A percentile compares a stretch with the other conserved stretches of the same genome.
Conservation (phyloP, 2,329 filamentous ascomycete species). For the Pseudogymnoascus sp. region DNA sequence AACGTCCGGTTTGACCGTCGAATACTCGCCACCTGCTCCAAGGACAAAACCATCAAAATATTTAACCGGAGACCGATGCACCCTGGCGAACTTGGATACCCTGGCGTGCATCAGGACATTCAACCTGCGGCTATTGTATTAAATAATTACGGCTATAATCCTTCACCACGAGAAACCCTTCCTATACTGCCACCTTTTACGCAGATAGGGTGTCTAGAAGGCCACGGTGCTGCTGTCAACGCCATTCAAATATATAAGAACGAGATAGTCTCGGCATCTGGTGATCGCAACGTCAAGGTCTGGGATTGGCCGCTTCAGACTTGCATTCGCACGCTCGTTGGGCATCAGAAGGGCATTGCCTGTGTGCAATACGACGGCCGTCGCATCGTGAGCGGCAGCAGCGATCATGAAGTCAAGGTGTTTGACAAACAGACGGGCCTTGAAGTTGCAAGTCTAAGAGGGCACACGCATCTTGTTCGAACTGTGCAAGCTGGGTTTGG, state of each 20-base stretch:
- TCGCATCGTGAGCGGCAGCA: constrained; percentile 90
- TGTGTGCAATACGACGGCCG: constrained; percentile 95
- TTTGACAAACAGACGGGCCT: constrained; percentile 81
- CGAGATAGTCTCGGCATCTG: constrained; percentile 89
- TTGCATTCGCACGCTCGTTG: constrained; percentile 69
- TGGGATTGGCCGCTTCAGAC: constrained; percentile 81
- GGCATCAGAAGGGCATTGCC: constrained; percentile 90
- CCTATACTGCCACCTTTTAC: constrained; percentile 57
- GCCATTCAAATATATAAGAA: constrained; percentile 82
- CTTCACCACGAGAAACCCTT: constrained; percentile 36
- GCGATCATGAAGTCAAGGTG: constrained; percentile 91
- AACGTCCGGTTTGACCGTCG: constrained; percentile 89
- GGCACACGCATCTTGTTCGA: constrained; percentile 76
- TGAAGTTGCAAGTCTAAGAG: constrained; percentile 79
- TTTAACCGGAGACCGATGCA: constrained; percentile 73
- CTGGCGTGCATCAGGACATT: constrained; percentile 30
- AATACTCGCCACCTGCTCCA: constrained; percentile 92
- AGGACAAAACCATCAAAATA: constrained; percentile 93
- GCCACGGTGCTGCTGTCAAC: constrained; percentile 88
- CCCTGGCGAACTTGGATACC: constrained; percentile 50
- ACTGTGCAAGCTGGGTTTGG: constrained; percentile 94
- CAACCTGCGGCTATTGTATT: constrained; percentile 44
- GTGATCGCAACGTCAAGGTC: constrained; percentile 85
- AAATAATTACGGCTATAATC: constrained; percentile 46
- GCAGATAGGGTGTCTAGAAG: constrained; percentile 69